Evolutionary conservation across 768 basidiomycete genomes (phyloP).

Genomic region (Russula compacta): DNA sequence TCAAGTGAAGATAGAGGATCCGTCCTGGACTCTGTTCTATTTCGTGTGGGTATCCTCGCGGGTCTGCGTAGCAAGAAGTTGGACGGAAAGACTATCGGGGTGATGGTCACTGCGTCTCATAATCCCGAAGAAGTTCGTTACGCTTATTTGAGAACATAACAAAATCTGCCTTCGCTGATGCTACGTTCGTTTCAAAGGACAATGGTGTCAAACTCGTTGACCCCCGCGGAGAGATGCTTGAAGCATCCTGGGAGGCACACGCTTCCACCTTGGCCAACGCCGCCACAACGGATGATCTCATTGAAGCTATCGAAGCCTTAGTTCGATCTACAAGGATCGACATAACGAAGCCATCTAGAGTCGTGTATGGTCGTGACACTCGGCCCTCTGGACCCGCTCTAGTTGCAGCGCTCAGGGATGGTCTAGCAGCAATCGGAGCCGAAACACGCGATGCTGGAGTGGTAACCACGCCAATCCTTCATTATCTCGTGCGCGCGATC

Average conservation of each 20-base stretch:
- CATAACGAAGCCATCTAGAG: slow-evolving; percentile 62
- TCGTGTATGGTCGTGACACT: slow-evolving; percentile 91
- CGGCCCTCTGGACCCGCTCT: slow-evolving; percentile 77
- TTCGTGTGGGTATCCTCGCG: slow-evolving; percentile 86
- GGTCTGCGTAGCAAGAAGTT: slow-evolving; percentile 83
- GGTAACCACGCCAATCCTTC: slow-evolving; percentile 89
- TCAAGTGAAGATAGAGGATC: slow-evolving; percentile 39
- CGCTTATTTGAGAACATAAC: slow-evolving; percentile 19
- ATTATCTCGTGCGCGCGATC: slow-evolving; percentile 85
- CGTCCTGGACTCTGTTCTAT: slow-evolving; percentile 82
- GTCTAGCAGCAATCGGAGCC: slow-evolving; percentile 63
- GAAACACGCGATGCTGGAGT: slow-evolving; percentile 69
- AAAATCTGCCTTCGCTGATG: slow-evolving; percentile 1
- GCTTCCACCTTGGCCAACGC: slow-evolving; percentile 87
- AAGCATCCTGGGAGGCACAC: slow-evolving; percentile 83
- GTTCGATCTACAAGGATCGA: slow-evolving; percentile 65
- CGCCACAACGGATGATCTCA: slow-evolving; percentile 59
- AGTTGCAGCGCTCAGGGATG: slow-evolving; percentile 71
- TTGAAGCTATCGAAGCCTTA: slow-evolving; percentile 52
- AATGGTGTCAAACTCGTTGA: slow-evolving; percentile 99
- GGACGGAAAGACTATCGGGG: slow-evolving; percentile 87
- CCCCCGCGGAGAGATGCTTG: slow-evolving; percentile 95
- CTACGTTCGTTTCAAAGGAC: slow-evolving; percentile 45
- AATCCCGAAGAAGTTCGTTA: slow-evolving; percentile 80
- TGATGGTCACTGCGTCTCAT: slow-evolving; percentile 99